A percentile compares a stretch with the other conserved stretches of the same genome.
These are phyloP conservation scores for Ophiosphaerella narmari DNA, from an alignment of 2,329 filamentous ascomycete genomes.

Conservation along the genomic window DNA sequence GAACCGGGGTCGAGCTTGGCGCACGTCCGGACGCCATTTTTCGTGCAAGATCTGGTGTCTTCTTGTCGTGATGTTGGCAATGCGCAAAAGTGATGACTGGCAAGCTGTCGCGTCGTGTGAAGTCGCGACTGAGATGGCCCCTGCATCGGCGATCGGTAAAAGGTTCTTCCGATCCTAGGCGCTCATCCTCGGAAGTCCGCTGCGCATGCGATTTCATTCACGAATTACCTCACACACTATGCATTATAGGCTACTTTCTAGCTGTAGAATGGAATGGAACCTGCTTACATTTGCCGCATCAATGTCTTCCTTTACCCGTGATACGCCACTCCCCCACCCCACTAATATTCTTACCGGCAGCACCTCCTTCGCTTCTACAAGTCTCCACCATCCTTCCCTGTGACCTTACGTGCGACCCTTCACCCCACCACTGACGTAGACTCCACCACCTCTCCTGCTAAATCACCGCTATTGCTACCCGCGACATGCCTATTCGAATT, in stretches of 20 bases:
- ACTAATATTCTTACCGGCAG: background rate
- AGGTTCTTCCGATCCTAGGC: slow-evolving; percentile 12
- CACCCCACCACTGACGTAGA: slow-evolving; percentile 5
- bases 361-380: slow-evolving; percentile 2
- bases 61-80: slow-evolving; percentile 6
- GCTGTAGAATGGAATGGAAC: too few species aligned
- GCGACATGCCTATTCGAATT: slow-evolving; percentile 65
- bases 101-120: slow-evolving; percentile 23
- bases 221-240: too few species aligned
- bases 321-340: background rate
- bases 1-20: slow-evolving; percentile 49
- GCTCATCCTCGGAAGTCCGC: slow-evolving; percentile 13
- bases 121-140: slow-evolving; percentile 23
- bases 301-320: background rate
- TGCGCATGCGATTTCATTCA: too few species aligned
- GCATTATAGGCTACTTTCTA: too few species aligned
- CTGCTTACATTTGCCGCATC: too few species aligned
- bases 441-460: slow-evolving; percentile 22
- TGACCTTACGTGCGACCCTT: background rate
- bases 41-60: background rate
- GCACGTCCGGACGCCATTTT: slow-evolving; percentile 43
- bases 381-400: background rate
- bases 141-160: slow-evolving; percentile 9
- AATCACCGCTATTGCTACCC: background rate
- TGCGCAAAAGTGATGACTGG: slow-evolving; percentile 9